These are phyloP conservation scores for Cyanodermella asteris DNA, from an alignment of 2,329 filamentous ascomycete species.

Conservation along the genomic window DNA sequence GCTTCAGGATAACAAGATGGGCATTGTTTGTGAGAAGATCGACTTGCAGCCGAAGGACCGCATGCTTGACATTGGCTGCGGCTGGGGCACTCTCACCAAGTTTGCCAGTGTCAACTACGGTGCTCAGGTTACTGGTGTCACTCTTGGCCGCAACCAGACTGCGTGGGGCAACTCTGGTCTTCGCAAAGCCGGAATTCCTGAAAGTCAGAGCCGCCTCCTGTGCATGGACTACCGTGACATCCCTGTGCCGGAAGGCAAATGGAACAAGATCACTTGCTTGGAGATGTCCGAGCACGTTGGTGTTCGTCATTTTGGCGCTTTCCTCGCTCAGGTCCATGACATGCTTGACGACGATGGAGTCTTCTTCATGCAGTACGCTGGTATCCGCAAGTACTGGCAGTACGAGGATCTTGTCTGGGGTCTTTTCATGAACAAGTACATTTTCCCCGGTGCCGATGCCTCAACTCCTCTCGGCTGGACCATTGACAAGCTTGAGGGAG, in stretches of 20 bases:
- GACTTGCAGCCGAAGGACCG: conserved; percentile 57
- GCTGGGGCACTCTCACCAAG: conserved; percentile 89
- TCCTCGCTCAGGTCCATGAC: conserved; percentile 70
- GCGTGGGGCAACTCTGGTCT: conserved; percentile 88
- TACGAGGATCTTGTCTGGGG: conserved; percentile 97
- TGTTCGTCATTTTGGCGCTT: conserved; percentile 63
- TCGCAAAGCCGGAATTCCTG: conserved; percentile 56
- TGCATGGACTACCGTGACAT: conserved; percentile 98
- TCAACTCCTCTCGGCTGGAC: conserved; percentile 82
- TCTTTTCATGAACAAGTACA: conserved; percentile 98
- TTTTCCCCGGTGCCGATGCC: conserved; percentile 93
- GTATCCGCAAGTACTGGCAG: conserved; percentile 86
- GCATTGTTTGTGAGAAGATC: conserved; percentile 90
- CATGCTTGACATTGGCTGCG: conserved; percentile 87
- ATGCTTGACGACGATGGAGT: conserved; percentile 94
- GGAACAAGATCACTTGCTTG: conserved; percentile 89
- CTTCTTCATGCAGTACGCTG: conserved; percentile 90
- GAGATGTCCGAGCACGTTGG: conserved; percentile 99
- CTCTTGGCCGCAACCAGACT: conserved; percentile 87
- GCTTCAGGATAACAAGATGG: conserved; percentile 93
- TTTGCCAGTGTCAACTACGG: conserved; percentile 88
- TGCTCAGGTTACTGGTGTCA: conserved; percentile 68
- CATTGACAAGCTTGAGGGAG: conserved; percentile 61
- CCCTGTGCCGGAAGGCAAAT: conserved; percentile 52
- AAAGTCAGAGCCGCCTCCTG: conserved; percentile 75